These are phyloP conservation scores for Metschnikowia cubensis DNA, from an alignment of 805 yeast genomes.

Conservation along the genomic window DNA sequence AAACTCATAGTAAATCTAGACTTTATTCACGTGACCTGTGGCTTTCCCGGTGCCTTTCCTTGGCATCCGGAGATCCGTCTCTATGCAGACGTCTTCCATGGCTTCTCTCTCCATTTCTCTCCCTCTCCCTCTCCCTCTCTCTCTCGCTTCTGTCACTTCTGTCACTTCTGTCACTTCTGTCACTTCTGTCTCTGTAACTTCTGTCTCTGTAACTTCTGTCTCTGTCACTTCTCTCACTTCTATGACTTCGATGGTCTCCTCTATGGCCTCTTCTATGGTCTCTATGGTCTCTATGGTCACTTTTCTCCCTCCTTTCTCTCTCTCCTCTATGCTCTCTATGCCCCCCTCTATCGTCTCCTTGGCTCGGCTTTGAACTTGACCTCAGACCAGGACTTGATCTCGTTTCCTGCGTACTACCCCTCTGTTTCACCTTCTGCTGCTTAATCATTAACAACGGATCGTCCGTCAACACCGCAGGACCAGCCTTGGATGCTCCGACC, in stretches of 20 bases:
- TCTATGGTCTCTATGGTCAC: neutral
- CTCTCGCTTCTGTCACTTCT: neutral
- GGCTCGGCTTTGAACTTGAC: too few relatives aligned
- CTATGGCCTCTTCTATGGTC: neutral
- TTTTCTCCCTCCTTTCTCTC: neutral
- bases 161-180: neutral
- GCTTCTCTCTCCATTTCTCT: neutral
- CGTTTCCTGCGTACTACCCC: neutral
- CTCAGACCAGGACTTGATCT: too few relatives aligned
- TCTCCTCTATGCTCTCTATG: too few relatives aligned
- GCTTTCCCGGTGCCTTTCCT: neutral
- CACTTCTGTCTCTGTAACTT: neutral
- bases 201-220: neutral
- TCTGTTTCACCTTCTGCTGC: conserved; percentile 6
- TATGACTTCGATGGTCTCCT: neutral
- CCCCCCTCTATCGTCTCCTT: too few relatives aligned
- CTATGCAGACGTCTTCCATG: conserved; percentile 1
- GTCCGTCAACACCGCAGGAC: conserved; percentile 25
- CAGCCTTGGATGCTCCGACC: conserved; percentile 20
- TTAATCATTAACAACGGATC: conserved; percentile 52
- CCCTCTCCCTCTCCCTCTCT: neutral
- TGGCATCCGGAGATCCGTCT: neutral
- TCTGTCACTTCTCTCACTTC: neutral
- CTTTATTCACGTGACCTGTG: neutral
- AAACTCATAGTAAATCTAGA: too few relatives aligned